These are phyloP conservation scores for Epichloe hybrida DNA, from an alignment of 2,329 filamentous ascomycete species.

Conservation along the genomic window DNA sequence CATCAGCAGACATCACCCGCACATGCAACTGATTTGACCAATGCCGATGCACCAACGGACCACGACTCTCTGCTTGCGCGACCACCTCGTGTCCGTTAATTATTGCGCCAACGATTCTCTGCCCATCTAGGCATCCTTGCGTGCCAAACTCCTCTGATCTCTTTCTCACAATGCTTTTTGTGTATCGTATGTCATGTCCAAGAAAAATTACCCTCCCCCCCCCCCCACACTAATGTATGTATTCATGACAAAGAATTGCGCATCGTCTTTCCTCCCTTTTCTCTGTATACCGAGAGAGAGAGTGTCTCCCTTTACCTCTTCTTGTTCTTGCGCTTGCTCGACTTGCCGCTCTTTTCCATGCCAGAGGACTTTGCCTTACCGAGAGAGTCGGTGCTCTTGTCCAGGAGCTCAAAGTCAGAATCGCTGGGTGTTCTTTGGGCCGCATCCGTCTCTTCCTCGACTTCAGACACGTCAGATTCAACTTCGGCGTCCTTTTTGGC, in stretches of 20 bases:
- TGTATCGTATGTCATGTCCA: background rate
- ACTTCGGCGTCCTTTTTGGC: constrained; percentile 22
- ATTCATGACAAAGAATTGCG: background rate
- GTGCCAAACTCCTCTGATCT: background rate
- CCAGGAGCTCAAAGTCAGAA: constrained; percentile 50
- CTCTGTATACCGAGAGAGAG: background rate
- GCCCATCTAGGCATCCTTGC: background rate
- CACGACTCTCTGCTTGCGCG: background rate
- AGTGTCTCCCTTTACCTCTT: constrained; percentile 1
- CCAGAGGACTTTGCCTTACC: constrained; percentile 37
- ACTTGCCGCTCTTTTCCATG: constrained; percentile 23
- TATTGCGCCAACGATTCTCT: background rate
- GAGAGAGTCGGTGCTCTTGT: constrained; percentile 45
- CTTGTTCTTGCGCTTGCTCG: constrained; percentile 7
- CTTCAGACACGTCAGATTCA: constrained; percentile 25
- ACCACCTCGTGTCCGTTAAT: background rate
- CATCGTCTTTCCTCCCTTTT: background rate
- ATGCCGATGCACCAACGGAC: too few species aligned
- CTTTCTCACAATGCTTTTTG: background rate
- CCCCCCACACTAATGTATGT: background rate
- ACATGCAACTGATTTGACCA: background rate
- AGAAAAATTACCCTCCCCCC: background rate
- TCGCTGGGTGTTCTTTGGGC: constrained; percentile 40
- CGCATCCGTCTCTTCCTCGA: constrained; percentile 34
- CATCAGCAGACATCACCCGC: background rate